Percentiles rank a stretch among this genome's conserved stretches.
phyloP scores from a whole-genome alignment of 352 stramenopile species.

The Phytophthora chlamydospora region DNA sequence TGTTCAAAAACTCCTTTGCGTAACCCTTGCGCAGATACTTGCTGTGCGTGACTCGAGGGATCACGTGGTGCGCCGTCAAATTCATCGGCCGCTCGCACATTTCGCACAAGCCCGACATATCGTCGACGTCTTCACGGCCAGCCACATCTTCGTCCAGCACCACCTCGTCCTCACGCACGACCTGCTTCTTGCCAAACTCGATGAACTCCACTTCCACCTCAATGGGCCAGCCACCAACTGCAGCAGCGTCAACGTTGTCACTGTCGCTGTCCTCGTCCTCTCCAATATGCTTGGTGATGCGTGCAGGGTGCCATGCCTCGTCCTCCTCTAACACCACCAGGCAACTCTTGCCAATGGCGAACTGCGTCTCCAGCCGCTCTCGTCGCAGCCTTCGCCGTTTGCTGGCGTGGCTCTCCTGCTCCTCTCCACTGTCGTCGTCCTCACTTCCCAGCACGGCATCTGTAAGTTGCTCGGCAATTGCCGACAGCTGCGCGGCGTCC shows the following conservation, averaged over 20 bases:
- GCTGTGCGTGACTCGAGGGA: constrained; percentile 84
- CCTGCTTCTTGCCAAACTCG: constrained; percentile 80
- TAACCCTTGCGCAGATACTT: constrained; percentile 86
- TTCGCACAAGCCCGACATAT: constrained; percentile 69
- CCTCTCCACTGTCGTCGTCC: constrained; percentile 21
- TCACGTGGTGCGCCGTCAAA: constrained; percentile 93
- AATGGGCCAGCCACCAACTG: constrained; percentile 23
- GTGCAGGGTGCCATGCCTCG: constrained; percentile 72
- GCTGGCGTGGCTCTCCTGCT: constrained; percentile 32
- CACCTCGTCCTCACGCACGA: constrained; percentile 56
- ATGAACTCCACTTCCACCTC: constrained; percentile 74
- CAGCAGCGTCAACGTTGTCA: constrained; percentile 8
- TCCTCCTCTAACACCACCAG: constrained; percentile 76
- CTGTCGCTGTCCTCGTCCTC: constrained; percentile 13
- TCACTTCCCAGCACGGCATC: constrained; percentile 24
- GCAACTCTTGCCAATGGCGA: constrained; percentile 63
- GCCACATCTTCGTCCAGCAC: constrained; percentile 81
- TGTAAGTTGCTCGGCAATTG: constrained; percentile 33
- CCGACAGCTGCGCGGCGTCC: constrained; percentile 18
- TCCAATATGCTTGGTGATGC: constrained; percentile 52
- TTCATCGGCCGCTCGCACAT: constrained; percentile 94
- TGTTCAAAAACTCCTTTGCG: constrained; percentile 79
- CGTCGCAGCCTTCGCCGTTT: constrained; percentile 22
- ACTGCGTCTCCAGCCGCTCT: constrained; percentile 48
- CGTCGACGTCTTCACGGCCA: constrained; percentile 56